Conservation (phyloP, 2,329 filamentous ascomycete genomes). For the Nigrospora oryzae region DNA sequence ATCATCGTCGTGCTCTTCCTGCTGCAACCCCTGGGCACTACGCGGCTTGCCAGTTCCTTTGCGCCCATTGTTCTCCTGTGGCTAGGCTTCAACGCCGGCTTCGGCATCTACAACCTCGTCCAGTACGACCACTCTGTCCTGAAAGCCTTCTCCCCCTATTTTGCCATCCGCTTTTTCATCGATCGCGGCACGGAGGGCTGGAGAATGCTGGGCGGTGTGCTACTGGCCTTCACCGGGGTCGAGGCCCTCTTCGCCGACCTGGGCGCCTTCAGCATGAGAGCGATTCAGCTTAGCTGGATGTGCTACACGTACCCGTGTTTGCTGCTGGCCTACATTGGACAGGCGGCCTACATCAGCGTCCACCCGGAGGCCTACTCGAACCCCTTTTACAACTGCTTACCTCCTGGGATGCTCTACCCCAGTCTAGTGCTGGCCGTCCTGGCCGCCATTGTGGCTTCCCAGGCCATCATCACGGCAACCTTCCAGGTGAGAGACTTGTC, state of each 20-base stretch:
- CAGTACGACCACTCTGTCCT: constrained; percentile 44
- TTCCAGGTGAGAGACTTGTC: constrained; percentile 45
- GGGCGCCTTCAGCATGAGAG: constrained; percentile 62
- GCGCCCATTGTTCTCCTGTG: constrained; percentile 61
- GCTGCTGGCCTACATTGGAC: constrained; percentile 59
- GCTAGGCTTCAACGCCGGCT: constrained; percentile 53
- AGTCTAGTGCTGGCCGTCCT: constrained; percentile 60
- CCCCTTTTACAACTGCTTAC: constrained; percentile 65
- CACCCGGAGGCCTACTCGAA: constrained; percentile 54
- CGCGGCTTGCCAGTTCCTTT: constrained; percentile 50
- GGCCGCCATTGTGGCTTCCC: constrained; percentile 67
- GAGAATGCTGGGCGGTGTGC: constrained; percentile 59
- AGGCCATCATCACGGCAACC: constrained; percentile 69
- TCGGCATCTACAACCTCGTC: constrained; percentile 55
- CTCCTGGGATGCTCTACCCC: constrained; percentile 60
- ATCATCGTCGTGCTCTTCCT: constrained; percentile 57
- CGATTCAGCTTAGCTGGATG: constrained; percentile 68
- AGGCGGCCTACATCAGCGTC: constrained; percentile 62
- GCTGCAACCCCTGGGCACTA: constrained; percentile 57
- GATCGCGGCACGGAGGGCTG: constrained; percentile 53
- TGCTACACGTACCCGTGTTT: constrained; percentile 59
- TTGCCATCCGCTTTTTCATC: constrained; percentile 51
- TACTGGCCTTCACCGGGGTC: constrained; percentile 70
- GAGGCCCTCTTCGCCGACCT: constrained; percentile 73
- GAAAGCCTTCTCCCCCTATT: constrained; percentile 49